Evolutionary conservation across 805 yeast genomes (phyloP).

Genomic region (Nakazawaea sp.): DNA sequence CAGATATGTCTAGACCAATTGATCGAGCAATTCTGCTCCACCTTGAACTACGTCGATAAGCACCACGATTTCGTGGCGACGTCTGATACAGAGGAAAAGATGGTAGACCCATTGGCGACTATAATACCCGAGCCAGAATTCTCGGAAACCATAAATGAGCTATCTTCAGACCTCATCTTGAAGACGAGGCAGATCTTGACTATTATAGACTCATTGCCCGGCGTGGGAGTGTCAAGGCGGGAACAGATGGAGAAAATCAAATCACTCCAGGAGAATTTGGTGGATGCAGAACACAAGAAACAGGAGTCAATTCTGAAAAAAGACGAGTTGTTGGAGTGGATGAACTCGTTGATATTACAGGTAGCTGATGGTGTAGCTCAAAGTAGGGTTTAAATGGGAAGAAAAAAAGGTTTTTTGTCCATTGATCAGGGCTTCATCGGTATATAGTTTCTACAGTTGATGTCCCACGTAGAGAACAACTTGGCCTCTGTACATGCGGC

Average conservation of each 20-base stretch:
- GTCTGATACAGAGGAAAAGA: conserved; percentile 43
- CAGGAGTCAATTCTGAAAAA: conserved; percentile 53
- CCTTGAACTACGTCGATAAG: conserved; percentile 72
- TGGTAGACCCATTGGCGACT: conserved; percentile 55
- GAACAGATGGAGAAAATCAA: conserved; percentile 64
- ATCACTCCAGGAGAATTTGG: conserved; percentile 54
- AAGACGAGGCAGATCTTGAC: conserved; percentile 83
- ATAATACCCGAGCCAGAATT: conserved; percentile 34
- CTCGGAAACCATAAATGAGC: conserved; percentile 55
- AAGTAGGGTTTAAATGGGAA: conserved; percentile 23
- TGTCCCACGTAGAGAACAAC: conserved; percentile 35
- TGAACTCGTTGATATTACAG: conserved; percentile 58
- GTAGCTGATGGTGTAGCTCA: conserved; percentile 50
- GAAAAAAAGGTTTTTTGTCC: not conserved
- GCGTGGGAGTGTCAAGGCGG: conserved; percentile 77
- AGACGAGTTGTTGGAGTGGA: conserved; percentile 51
- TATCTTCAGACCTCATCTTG: conserved; percentile 76
- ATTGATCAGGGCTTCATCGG: no score
- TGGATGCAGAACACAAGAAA: conserved; percentile 52
- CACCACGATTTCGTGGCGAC: conserved; percentile 56
- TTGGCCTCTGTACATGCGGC: conserved; percentile 29
- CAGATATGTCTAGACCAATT: conserved; percentile 84
- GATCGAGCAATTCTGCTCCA: conserved; percentile 73
- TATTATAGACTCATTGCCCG: conserved; percentile 85
- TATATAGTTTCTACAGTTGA: conserved; percentile 23